phyloP scores from a whole-genome alignment of 2,329 filamentous ascomycete genomes.

The Arthrobotrys megalospora region DNA sequence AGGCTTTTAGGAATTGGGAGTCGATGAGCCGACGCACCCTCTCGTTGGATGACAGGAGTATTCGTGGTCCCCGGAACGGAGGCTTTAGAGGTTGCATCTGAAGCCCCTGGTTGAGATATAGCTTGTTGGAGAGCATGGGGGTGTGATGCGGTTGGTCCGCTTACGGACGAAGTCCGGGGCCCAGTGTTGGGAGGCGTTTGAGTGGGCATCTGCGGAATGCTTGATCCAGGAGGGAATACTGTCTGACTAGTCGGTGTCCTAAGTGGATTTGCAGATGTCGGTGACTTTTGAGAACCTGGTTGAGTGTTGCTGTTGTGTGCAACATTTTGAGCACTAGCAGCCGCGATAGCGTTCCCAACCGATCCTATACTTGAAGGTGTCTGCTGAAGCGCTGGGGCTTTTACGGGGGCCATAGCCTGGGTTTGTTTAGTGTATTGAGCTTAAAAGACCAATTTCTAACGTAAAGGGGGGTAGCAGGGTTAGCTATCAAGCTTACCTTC shows the following conservation, averaged over 20 bases:
- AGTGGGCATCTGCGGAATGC: conserved; percentile 67
- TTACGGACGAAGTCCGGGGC: conserved; percentile 67
- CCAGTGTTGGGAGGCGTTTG: conserved; percentile 70
- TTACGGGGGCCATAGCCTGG: conserved; percentile 34
- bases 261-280: conserved; percentile 41
- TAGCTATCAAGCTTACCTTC: conserved; percentile 30
- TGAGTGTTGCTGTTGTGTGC: conserved; percentile 18
- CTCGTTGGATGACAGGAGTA: conserved; percentile 55
- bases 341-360: conserved; percentile 45
- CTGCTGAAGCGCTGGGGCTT: conserved; percentile 33
- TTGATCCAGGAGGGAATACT: conserved; percentile 28
- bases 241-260: conserved; percentile 20
- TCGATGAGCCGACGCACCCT: conserved; percentile 49
- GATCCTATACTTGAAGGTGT: conserved; percentile 48
- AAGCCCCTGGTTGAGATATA: conserved; percentile 71
- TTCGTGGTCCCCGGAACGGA: conserved; percentile 55
- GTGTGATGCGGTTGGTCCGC: conserved; percentile 71
- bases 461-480: background rate
- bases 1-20: conserved; percentile 86
- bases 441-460: background rate
- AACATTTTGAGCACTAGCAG: conserved; percentile 44
- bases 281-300: conserved; percentile 52
- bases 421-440: conserved; percentile 3
- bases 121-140: conserved; percentile 71
- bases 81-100: conserved; percentile 66